Evolutionary conservation across 2,329 filamentous ascomycete genomes (phyloP).

Genomic region (Fusarium torreyae): DNA sequence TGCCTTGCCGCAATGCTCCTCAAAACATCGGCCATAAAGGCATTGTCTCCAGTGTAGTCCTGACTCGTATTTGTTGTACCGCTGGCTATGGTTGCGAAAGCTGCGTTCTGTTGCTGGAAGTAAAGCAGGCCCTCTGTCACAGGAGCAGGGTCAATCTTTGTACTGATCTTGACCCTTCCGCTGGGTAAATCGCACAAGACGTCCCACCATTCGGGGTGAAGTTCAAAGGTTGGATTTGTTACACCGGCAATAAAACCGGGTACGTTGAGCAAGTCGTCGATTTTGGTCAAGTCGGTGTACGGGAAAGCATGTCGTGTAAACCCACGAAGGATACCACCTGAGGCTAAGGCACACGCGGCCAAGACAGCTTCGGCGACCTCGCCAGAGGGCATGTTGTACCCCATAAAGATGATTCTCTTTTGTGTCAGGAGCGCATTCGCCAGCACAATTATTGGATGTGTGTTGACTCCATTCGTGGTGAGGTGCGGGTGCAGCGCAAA

Average conservation of each 20-base stretch:
- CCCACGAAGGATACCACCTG: slow-evolving; percentile 90
- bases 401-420: slow-evolving; percentile 95
- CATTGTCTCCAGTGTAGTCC: slow-evolving; percentile 87
- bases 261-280: slow-evolving; percentile 95
- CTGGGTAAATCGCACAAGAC: slow-evolving; percentile 92
- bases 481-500: slow-evolving; percentile 92
- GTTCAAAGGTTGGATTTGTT: slow-evolving; percentile 95
- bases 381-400: slow-evolving; percentile 93
- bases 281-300: slow-evolving; percentile 97
- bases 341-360: slow-evolving; percentile 94
- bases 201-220: slow-evolving; percentile 99
- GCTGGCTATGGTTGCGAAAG: slow-evolving; percentile 66
- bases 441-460: slow-evolving; percentile 94
- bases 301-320: slow-evolving; percentile 98
- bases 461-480: slow-evolving; percentile 89
- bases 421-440: slow-evolving; percentile 96
- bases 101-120: slow-evolving; percentile 85
- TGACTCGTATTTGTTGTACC: slow-evolving; percentile 59
- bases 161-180: slow-evolving; percentile 95
- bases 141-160: slow-evolving; percentile 83
- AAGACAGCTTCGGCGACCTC: slow-evolving; percentile 98
- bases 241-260: slow-evolving; percentile 98
- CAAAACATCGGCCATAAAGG: slow-evolving; percentile 90
- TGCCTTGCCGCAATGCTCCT: slow-evolving; percentile 87
- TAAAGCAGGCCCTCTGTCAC: slow-evolving; percentile 88